These are phyloP conservation scores for Talaromyces nanjingensis DNA, from an alignment of 495 filamentous ascomycete species.

Conservation along the genomic window DNA sequence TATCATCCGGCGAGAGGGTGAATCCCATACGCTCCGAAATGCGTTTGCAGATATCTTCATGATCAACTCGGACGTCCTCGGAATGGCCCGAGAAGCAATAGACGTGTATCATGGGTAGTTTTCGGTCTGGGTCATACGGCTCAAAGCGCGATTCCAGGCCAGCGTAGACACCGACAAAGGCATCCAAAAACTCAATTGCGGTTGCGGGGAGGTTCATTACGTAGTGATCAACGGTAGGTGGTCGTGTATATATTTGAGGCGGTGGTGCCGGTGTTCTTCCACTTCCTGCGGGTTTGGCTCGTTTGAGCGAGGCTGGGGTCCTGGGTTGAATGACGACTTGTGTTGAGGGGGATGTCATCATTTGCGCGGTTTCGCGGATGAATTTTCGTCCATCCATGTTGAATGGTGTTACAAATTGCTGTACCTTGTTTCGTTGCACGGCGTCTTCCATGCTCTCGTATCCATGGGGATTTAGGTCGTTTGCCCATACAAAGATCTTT, in stretches of 20 bases:
- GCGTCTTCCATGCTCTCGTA: constrained; percentile 62
- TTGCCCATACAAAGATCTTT: constrained; percentile 90
- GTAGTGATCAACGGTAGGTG: constrained; percentile 72
- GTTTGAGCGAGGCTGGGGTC: constrained; percentile 19
- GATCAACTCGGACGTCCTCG: constrained; percentile 56
- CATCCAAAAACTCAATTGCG: constrained; percentile 77
- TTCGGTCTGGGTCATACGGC: constrained; percentile 42
- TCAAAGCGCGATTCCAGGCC: constrained; percentile 59
- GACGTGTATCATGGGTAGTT: constrained; percentile 79
- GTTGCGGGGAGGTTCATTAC: constrained; percentile 95
- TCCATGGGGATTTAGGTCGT: constrained; percentile 92
- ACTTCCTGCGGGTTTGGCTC: constrained; percentile 15
- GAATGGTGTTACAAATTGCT: constrained; percentile 66
- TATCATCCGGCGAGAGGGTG: constrained; percentile 51
- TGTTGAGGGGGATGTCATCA: constrained; percentile 15
- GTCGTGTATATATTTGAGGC: constrained; percentile 47
- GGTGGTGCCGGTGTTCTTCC: constrained; percentile 18
- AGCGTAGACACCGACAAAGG: constrained; percentile 75
- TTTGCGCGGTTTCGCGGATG: constrained; percentile 58
- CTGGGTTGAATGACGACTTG: constrained; percentile 31
- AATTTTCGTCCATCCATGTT: constrained; percentile 76
- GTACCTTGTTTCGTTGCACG: constrained; percentile 72
- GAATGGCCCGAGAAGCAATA: constrained; percentile 81
- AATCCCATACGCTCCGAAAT: constrained; percentile 56
- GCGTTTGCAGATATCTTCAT: constrained; percentile 59